These are phyloP conservation scores for Sporisorium scitamineum DNA, from an alignment of 1,284 basidiomycete species.

Conservation along the genomic window DNA sequence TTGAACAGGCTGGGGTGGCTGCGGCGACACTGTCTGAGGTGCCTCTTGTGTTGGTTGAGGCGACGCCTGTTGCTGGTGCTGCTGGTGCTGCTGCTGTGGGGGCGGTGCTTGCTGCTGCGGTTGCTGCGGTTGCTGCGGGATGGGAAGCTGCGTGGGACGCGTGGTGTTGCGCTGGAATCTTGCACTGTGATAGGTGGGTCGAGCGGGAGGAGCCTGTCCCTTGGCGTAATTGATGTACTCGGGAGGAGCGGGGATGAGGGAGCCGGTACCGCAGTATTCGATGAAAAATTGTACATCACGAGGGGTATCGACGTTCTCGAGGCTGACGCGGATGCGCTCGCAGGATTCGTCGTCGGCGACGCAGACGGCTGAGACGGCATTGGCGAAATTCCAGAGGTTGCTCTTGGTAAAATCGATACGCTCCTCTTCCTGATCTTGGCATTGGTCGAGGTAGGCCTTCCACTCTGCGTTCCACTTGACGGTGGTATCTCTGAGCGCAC, in stretches of 20 bases:
- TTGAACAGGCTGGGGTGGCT: slow-evolving; percentile 18
- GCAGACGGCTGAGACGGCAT: slow-evolving; percentile 93
- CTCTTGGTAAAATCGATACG: slow-evolving; percentile 93
- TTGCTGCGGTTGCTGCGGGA: slow-evolving; percentile 27
- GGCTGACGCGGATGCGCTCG: slow-evolving; percentile 65
- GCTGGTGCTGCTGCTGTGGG: slow-evolving; percentile 22
- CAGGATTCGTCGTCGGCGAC: slow-evolving; percentile 87
- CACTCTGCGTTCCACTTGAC: slow-evolving; percentile 92
- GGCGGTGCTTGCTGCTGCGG: slow-evolving; percentile 30
- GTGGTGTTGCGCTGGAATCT: slow-evolving; percentile 63
- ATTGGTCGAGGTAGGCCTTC: slow-evolving; percentile 77
- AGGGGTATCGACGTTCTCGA: slow-evolving; percentile 64
- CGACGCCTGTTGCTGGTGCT: slow-evolving; percentile 21
- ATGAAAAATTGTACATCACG: slow-evolving; percentile 65
- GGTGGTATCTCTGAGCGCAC: slow-evolving; percentile 82
- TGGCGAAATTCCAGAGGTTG: slow-evolving; percentile 95
- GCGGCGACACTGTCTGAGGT: slow-evolving; percentile 16
- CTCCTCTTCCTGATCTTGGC: slow-evolving; percentile 95
- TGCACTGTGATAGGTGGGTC: slow-evolving; percentile 55
- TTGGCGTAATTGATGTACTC: slow-evolving; percentile 68
- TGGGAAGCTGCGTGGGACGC: slow-evolving; percentile 48
- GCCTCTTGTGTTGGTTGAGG: slow-evolving; percentile 20
- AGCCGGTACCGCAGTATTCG: slow-evolving; percentile 63
- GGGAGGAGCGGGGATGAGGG: slow-evolving; percentile 65
- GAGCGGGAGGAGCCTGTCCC: slow-evolving; percentile 60